Evolutionary conservation across 2,329 filamentous ascomycete species (phyloP).

Genomic region (Fonsecaea nubica): DNA sequence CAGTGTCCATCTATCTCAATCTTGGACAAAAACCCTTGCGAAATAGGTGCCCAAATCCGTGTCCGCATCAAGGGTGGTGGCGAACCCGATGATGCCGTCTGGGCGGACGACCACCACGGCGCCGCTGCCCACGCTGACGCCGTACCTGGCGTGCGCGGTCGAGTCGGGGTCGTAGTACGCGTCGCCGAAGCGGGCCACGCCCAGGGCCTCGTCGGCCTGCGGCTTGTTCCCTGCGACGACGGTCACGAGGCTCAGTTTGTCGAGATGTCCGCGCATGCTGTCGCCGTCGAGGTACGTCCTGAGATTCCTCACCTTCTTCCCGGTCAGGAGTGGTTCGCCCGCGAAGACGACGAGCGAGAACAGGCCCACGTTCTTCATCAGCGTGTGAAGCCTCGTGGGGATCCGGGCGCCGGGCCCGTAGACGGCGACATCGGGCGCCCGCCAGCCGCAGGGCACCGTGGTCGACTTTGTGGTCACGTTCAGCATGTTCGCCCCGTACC

Average conservation of each 20-base stretch:
- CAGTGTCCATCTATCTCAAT: no score
- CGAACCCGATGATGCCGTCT: slow-evolving; percentile 14
- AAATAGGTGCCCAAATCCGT: slow-evolving; percentile 1
- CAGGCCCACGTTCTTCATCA: slow-evolving; percentile 7
- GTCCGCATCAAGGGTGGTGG: neutral
- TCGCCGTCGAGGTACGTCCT: neutral
- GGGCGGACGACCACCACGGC: slow-evolving; percentile 6
- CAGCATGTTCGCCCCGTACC: slow-evolving; percentile 7
- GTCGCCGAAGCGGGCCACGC: neutral
- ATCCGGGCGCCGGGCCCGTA: slow-evolving; percentile 1
- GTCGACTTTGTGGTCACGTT: neutral
- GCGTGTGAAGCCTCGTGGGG: slow-evolving; percentile 3
- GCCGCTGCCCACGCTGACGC: neutral
- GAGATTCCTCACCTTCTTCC: neutral
- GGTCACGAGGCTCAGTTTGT: neutral
- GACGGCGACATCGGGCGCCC: slow-evolving; percentile 4
- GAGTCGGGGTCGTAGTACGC: slow-evolving; percentile 3
- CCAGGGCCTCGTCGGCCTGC: slow-evolving; percentile 4
- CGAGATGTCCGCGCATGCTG: neutral
- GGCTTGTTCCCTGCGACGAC: slow-evolving; percentile 7
- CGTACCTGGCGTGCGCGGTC: slow-evolving; percentile 6
- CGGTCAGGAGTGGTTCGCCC: slow-evolving; percentile 7
- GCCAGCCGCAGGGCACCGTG: neutral
- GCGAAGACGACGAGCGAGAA: slow-evolving; percentile 16
- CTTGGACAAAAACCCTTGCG: neutral